Evolutionary conservation across 306 rosid genomes (phyloP).

Genomic region (Spatholobus suberectus): DNA sequence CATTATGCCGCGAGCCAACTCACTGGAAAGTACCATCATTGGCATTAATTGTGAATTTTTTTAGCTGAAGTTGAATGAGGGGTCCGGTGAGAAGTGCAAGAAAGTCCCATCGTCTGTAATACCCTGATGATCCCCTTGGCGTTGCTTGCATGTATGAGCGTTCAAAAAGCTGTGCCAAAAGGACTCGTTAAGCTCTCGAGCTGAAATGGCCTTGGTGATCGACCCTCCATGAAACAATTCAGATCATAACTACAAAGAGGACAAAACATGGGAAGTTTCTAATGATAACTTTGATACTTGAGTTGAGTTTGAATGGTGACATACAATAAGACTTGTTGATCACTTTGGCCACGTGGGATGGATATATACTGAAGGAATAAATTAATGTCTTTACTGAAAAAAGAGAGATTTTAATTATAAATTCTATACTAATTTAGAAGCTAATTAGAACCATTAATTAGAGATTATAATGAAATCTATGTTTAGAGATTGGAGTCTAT

Average conservation of each 20-base stretch:
- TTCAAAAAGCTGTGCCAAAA: neutral
- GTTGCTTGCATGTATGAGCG: neutral
- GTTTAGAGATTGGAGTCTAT: neutral
- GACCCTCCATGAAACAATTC: neutral
- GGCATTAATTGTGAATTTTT: conserved; percentile 22
- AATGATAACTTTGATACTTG: neutral
- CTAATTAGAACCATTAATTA: neutral
- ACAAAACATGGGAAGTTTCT: neutral
- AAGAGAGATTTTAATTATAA: neutral
- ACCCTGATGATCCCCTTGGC: neutral
- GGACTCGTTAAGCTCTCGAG: too few species aligned
- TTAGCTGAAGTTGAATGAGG: conserved; percentile 24
- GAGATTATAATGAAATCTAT: neutral
- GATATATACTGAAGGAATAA: neutral
- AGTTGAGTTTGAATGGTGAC: neutral
- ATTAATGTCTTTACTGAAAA: too few species aligned
- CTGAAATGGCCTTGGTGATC: too few species aligned
- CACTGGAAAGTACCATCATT: conserved; percentile 33
- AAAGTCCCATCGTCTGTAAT: conserved; percentile 23
- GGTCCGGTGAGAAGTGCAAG: conserved; percentile 34
- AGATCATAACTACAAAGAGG: neutral
- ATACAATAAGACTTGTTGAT: neutral
- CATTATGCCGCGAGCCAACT: neutral
- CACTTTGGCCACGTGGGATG: neutral
- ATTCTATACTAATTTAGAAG: neutral